A percentile compares a stretch with the other conserved stretches of the same genome.
Evolutionary conservation across 768 basidiomycete genomes (phyloP).

Genomic region (Hygrocybe coccinea): DNA sequence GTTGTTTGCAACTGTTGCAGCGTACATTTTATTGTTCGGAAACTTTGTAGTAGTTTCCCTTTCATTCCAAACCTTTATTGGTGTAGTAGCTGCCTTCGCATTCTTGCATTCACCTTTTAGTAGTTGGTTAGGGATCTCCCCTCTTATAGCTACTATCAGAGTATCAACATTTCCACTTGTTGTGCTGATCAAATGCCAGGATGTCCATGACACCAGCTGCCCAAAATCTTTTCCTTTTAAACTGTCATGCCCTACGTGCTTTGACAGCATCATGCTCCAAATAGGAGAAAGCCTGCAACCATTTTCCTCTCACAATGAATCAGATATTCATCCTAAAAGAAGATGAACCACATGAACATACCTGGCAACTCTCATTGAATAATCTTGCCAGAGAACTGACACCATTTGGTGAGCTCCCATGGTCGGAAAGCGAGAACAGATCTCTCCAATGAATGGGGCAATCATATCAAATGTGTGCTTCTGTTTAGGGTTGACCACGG

Average conservation of each 20-base stretch:
- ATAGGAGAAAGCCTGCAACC: neutral
- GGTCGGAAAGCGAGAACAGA: slow-evolving; percentile 6
- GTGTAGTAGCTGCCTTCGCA: no score
- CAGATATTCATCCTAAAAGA: no score
- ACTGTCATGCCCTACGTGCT: slow-evolving; percentile 1
- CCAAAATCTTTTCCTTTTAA: slow-evolving; percentile 31
- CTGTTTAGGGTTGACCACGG: no score
- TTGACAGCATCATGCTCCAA: slow-evolving; percentile 15
- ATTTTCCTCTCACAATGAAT: neutral
- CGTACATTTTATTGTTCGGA: no score
- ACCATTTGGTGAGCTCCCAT: slow-evolving; percentile 10
- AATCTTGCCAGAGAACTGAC: neutral
- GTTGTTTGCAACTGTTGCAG: no score
- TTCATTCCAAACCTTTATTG: no score
- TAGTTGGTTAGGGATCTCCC: no score
- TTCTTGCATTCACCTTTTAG: no score
- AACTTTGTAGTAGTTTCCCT: no score
- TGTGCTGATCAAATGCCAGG: slow-evolving; percentile 40
- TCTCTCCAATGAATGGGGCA: neutral
- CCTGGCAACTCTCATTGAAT: slow-evolving; percentile 12
- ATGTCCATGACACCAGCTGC: slow-evolving; percentile 41
- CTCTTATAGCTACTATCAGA: no score
- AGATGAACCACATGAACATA: slow-evolving; percentile 1
- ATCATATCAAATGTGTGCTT: slow-evolving; percentile 4
- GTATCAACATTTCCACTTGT: slow-evolving; percentile 43